Base-by-base conservation (phyloP, 176 grass and related monocot species). In the Zoysia japonica region DNA sequence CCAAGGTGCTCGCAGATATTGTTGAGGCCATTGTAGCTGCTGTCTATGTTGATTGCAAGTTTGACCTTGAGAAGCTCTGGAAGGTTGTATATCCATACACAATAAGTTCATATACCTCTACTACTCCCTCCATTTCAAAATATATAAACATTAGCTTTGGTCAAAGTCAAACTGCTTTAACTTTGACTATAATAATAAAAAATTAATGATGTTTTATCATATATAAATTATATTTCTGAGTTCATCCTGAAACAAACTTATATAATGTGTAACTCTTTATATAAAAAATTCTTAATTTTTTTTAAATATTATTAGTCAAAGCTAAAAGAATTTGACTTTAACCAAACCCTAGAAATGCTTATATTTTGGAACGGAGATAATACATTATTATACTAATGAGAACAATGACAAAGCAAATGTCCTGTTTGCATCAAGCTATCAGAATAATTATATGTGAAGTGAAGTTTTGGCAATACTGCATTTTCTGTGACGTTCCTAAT, bases 1-100 rank as follows among this genome's bases (percentile, higher is more conserved):
- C 88, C 10, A 97, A 97, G 65, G 88, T 97, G 37, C 82, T 97
- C 9, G 94, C 94, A 5, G 91, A 97, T 76, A 89, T 97, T 28
- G 88, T 91, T 9, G 91, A 97, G 78, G 65, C 91, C 61, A 89
- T 93, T 20, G 54, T 78, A 56, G 91, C 84, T 51, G 94, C 94
- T 70, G 80, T 97, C 42, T 97, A 91, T 47, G 62, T 93, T 47
- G 94, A 97, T 80, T 91, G 86, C 86, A 86, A 85, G 75, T 93
- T 93, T 72, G 64, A 97, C 68, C 88, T 97, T 59, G 82, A 89
- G 77, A 75, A 74, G 71, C 81, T 93, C 9, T 93, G 93, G 93
- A 87, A 93, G 93, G 93, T 96, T 59, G 87, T 48, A 44, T 0
- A 66, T 42, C 53, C 47, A 49, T 20, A 60, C n/a, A 60, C 7